These are phyloP conservation scores for Pseudogymnoascus sp. DNA, from an alignment of 2,329 filamentous ascomycete genomes.

Conservation along the genomic window DNA sequence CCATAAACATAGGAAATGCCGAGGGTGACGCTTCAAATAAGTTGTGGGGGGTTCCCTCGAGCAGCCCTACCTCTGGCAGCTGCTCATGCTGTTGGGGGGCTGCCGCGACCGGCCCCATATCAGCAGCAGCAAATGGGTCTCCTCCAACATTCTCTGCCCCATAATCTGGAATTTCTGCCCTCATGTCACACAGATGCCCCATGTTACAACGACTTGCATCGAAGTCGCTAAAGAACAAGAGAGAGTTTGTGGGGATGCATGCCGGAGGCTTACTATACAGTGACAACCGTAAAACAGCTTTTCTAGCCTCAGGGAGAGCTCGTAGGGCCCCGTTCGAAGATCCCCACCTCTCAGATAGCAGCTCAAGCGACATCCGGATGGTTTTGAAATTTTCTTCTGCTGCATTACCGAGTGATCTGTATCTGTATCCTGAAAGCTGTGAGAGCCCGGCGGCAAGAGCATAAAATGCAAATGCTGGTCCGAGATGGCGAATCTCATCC, in stretches of 20 bases:
- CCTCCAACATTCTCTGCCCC: background rate
- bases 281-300: background rate
- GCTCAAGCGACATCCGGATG: slow-evolving; percentile 6
- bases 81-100: background rate
- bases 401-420: background rate
- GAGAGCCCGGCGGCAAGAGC: slow-evolving; percentile 4
- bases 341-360: slow-evolving; percentile 6
- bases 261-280: background rate
- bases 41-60: background rate
- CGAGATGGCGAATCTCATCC: slow-evolving; percentile 9
- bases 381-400: slow-evolving; percentile 8
- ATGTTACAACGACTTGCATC: slow-evolving; percentile 4
- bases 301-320: slow-evolving; percentile 7
- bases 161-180: background rate
- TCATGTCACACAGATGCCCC: background rate
- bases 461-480: slow-evolving; percentile 3
- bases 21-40: background rate
- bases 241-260: background rate
- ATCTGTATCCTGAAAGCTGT: slow-evolving; percentile 9
- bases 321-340: slow-evolving; percentile 2
- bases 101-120: background rate
- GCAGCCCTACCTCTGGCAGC: background rate
- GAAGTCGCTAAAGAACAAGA: slow-evolving; percentile 3
- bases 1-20: background rate
- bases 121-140: background rate